Evolutionary conservation across 352 stramenopile species (phyloP).

Genomic region (Pythium grandisporangium): DNA sequence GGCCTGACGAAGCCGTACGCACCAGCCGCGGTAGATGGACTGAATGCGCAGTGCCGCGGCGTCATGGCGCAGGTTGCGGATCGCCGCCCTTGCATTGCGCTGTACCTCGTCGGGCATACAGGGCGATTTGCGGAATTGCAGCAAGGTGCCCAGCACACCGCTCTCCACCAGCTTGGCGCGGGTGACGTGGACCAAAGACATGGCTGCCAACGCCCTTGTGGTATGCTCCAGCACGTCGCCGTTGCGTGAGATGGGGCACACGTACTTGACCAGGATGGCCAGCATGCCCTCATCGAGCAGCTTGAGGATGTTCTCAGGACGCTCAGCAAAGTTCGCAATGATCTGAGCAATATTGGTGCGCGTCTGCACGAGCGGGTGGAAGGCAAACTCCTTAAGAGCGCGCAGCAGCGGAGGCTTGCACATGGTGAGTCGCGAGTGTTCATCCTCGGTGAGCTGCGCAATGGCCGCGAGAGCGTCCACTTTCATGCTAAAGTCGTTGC

Average conservation of each 20-base stretch:
- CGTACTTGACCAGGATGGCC: slow-evolving; percentile 58
- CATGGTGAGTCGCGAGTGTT: slow-evolving; percentile 52
- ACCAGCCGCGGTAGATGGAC: slow-evolving; percentile 56
- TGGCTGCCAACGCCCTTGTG: slow-evolving; percentile 43
- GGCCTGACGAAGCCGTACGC: slow-evolving; percentile 26
- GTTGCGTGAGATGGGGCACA: slow-evolving; percentile 38
- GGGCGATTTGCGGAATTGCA: slow-evolving; percentile 42
- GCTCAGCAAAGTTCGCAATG: slow-evolving; percentile 68
- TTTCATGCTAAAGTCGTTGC: slow-evolving; percentile 67
- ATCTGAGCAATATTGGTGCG: slow-evolving; percentile 57
- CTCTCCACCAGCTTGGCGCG: slow-evolving; percentile 46
- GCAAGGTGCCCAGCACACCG: slow-evolving; percentile 42
- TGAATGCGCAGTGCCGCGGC: slow-evolving; percentile 65
- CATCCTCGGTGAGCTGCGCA: slow-evolving; percentile 50
- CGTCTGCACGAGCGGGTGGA: slow-evolving; percentile 46
- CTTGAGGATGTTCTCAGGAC: slow-evolving; percentile 62
- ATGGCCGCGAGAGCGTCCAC: slow-evolving; percentile 59
- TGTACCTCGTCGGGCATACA: slow-evolving; percentile 27
- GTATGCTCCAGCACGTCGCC: slow-evolving; percentile 45
- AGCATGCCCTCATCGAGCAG: slow-evolving; percentile 59
- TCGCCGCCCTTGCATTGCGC: slow-evolving; percentile 27
- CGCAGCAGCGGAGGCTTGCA: slow-evolving; percentile 57
- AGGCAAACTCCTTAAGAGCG: slow-evolving; percentile 50
- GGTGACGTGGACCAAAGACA: slow-evolving; percentile 52
- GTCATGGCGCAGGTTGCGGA: slow-evolving; percentile 63